These are phyloP conservation scores for Trichoderma sp. DNA, from an alignment of 2,329 filamentous ascomycete genomes.

Conservation along the genomic window DNA sequence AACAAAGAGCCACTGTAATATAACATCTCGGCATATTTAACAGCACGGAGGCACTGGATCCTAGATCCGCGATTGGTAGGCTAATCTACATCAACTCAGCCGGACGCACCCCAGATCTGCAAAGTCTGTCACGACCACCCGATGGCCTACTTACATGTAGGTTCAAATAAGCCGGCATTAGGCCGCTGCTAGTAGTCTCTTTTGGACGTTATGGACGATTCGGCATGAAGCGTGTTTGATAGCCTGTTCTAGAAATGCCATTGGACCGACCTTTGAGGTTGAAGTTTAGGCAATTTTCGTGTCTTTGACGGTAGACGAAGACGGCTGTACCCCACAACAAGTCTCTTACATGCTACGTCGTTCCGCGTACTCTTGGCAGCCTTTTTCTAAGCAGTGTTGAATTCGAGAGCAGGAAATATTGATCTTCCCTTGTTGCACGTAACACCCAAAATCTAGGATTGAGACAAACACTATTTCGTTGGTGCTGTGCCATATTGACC, in stretches of 20 bases:
- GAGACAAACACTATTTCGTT: too few species aligned
- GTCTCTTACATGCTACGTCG: background rate
- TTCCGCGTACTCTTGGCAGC: background rate
- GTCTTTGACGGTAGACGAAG: background rate
- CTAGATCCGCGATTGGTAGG: background rate
- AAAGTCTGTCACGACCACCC: background rate
- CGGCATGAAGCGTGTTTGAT: background rate
- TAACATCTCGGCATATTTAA: background rate
- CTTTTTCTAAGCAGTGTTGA: background rate
- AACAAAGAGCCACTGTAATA: background rate
- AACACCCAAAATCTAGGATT: background rate
- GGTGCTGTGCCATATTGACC: too few species aligned
- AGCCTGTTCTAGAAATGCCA: background rate
- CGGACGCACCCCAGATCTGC: conserved; percentile 8
- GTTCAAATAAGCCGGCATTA: background rate
- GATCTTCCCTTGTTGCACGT: background rate
- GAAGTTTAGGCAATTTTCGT: conserved; percentile 7
- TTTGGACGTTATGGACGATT: background rate
- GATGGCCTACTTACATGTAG: background rate
- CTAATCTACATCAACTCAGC: background rate
- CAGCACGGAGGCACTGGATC: too few species aligned
- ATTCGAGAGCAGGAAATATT: background rate
- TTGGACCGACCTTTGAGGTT: background rate
- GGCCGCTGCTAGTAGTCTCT: background rate
- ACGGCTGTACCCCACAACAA: background rate